A percentile compares a stretch with the other conserved stretches of the same genome.
Evolutionary conservation across 345 rosid species (phyloP).

Genomic region (Erodium maritimum): DNA sequence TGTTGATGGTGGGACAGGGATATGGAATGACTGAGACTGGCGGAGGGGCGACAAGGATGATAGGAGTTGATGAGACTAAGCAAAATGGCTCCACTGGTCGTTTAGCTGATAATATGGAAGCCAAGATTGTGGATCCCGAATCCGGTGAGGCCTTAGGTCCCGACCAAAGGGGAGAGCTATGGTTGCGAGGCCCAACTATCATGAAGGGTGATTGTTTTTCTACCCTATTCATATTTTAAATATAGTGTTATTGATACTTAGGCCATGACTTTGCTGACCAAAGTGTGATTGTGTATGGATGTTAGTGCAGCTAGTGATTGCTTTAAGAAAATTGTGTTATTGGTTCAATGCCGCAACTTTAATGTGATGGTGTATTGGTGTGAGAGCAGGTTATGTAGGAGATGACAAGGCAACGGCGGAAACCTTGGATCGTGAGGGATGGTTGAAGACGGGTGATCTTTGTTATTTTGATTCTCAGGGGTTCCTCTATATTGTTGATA

Average conservation of each 20-base stretch:
- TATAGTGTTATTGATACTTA: too few relatives aligned
- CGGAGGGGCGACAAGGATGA: slow-evolving; percentile 41
- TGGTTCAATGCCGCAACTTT: too few relatives aligned
- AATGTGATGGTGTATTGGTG: not conserved
- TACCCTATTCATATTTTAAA: too few relatives aligned
- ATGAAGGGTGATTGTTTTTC: slow-evolving; percentile 48
- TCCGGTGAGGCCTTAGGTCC: slow-evolving; percentile 61
- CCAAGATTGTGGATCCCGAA: slow-evolving; percentile 65
- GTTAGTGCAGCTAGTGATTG: too few relatives aligned
- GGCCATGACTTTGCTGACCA: too few relatives aligned
- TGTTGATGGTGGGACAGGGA: slow-evolving; percentile 31
- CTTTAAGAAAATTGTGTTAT: too few relatives aligned
- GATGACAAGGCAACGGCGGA: slow-evolving; percentile 86
- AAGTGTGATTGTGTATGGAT: too few relatives aligned
- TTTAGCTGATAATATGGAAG: slow-evolving; percentile 51
- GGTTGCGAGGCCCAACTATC: slow-evolving; percentile 69
- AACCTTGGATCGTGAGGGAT: slow-evolving; percentile 66
- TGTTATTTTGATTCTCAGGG: slow-evolving; percentile 76
- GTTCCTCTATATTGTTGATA: slow-evolving; percentile 62
- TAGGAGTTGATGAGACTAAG: slow-evolving; percentile 41
- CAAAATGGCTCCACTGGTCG: slow-evolving; percentile 65
- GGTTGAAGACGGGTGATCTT: slow-evolving; percentile 94
- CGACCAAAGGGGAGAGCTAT: slow-evolving; percentile 72
- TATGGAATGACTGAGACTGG: slow-evolving; percentile 87
- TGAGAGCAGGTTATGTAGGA: slow-evolving; percentile 62